Base-by-base conservation (phyloP, 306 rosid genomes). In the Rosa chinensis region DNA sequence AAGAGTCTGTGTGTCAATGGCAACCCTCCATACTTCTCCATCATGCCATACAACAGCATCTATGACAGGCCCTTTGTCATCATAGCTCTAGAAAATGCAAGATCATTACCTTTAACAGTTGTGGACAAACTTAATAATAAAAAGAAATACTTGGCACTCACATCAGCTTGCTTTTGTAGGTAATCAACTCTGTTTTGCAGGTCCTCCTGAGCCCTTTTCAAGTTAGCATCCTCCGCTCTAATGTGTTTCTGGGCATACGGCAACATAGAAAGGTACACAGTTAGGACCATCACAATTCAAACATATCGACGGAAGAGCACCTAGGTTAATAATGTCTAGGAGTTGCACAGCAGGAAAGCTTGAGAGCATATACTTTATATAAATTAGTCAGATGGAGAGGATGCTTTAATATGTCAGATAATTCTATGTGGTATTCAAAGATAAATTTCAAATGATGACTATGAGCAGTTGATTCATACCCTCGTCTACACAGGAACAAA, bases 41-140 rank as follows among this genome's bases (percentile, higher is more conserved):
- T 91, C 97, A 75, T 93, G 94, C 99, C 99, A 95, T 42, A 91
- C 98, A 87, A 95, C 94, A 75, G 98, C 96, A 85, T 95, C 97
- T 80, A 95, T 79, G 75, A 84, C 77, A 45, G 99, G 99, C 62
- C 99, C 99, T 83, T 89, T 89, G 82, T 95, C 99, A 71, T 93
- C 92, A 59, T 91, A 95, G 88, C 87, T 89, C 99, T 95, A 82
- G 72, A 68, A 77, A 75, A 84, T 20, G 86, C 39, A 83, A 87
- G 70, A 52, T 69, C 48, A 78, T 76, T 55, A 81, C 55, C 70
- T 78, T 40, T 81, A 45, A 76, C 78, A 71, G 53, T 18, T 42
- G 59, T 10, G 23, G 63, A 59, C 70, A 48, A 78, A 84, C 66
- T 67, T 73, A 70, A 69, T 72, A 58, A 18, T 66, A 68, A 21